Base-by-base conservation (phyloP, 1,139 yeast species). In the Scheffersomyces titani region DNA sequence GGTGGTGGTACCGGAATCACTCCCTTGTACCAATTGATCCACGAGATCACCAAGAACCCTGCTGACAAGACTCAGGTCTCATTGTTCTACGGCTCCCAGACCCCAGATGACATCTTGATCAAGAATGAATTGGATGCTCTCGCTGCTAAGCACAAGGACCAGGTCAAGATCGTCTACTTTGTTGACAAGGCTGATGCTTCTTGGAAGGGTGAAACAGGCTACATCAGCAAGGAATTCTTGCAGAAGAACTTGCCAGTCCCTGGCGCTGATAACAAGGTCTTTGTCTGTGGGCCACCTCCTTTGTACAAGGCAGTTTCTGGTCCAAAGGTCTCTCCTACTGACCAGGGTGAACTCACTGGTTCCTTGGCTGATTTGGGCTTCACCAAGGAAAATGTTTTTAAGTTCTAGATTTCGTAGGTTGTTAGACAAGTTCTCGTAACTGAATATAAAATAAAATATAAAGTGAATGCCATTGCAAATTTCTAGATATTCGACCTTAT, bases 1-100 rank as follows among this genome's bases (percentile, higher is more conserved):
- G 98, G 98, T 64, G 99, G 97, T 65, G 99, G 99, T 70, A 84
- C 96, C 52, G 98, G 98, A 75, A 92, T 94, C 75, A 91, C 98
- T 40, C 99, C 98, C 60, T 82, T 93, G 81, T 92, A 83, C 81
- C 99, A 94, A 78, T 77, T 94, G 72, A 75, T 91, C 63, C 87
- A 85, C 65, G 86, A 86, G 62, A 82, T 89, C 66, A 77, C 88
- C 70, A 81, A 81, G 67, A 86, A 92, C 79, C 92, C 96, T 51
- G 76, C 76, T 47, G 98, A 93, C 77, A 89, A 90, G 73, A 94
- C 98, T 68, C 88, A 89, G 80, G 84, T 94, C 61, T 81, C 86
- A 64, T 81, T 94, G 67, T 74, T 88, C 70, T 92, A 90, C 76
- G 98, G 97, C 63, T 88, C 88, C 73, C 85, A 87, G 71, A 76